These are phyloP conservation scores for Citropsis articulata DNA, from an alignment of 345 rosid genomes.

Conservation along the genomic window DNA sequence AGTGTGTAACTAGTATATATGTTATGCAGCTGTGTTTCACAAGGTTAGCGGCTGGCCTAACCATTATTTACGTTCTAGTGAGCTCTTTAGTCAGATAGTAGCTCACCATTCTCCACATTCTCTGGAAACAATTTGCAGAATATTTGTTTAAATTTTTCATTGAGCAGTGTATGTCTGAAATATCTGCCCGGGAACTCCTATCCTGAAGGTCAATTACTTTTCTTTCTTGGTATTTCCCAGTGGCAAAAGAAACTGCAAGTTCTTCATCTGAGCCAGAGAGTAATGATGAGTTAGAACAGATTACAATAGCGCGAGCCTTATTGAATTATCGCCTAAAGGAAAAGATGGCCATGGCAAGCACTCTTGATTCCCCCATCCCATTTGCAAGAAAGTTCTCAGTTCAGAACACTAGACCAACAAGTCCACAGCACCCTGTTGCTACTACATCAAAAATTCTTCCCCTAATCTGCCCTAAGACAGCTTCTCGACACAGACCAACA, in stretches of 20 bases:
- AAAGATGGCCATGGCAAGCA: constrained; percentile 57
- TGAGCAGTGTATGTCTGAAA: not conserved
- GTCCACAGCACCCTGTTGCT: constrained; percentile 69
- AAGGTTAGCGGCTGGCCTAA: not conserved
- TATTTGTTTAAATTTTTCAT: not conserved
- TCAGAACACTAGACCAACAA: constrained; percentile 77
- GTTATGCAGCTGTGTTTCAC: not conserved
- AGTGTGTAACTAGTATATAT: not conserved
- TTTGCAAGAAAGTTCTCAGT: constrained; percentile 64
- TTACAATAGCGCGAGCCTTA: constrained; percentile 80
- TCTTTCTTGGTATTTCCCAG: constrained; percentile 37
- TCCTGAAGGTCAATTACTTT: not conserved
- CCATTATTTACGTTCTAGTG: not conserved
- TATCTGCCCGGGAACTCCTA: not conserved
- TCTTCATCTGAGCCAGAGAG: constrained; percentile 74
- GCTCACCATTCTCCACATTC: not conserved
- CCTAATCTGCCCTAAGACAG: constrained; percentile 65
- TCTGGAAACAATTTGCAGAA: not conserved
- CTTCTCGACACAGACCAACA: constrained; percentile 51
- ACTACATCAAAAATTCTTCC: constrained; percentile 89
- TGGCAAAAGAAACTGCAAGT: constrained; percentile 91
- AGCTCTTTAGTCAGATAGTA: not conserved
- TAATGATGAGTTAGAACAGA: constrained; percentile 92
- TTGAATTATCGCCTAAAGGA: constrained; percentile 73
- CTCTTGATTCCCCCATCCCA: constrained; percentile 51